These are phyloP conservation scores for Trichoderma citrinoviride DNA, from an alignment of 2,329 filamentous ascomycete genomes.

Conservation along the genomic window DNA sequence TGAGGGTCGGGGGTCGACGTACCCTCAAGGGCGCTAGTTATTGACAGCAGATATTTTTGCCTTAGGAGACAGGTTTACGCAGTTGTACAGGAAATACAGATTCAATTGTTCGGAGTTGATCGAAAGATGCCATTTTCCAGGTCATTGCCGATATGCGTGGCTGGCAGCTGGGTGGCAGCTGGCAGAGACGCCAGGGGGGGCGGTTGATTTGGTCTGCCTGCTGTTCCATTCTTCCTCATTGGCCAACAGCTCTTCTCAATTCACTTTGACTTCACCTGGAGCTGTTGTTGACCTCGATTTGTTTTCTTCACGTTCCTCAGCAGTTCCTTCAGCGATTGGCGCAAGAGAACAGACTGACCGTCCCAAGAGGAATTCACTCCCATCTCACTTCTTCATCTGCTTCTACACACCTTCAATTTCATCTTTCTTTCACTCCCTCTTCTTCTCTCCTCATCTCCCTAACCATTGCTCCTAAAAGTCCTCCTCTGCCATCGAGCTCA, in stretches of 20 bases:
- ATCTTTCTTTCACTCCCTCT: no score
- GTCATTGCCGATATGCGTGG: background rate
- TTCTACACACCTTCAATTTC: no score
- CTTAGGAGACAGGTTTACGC: background rate
- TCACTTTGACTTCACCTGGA: background rate
- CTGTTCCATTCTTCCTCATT: background rate
- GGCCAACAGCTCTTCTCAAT: background rate
- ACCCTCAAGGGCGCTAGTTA: no score
- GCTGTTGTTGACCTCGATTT: no score
- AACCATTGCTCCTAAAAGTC: no score
- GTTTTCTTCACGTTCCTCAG: background rate
- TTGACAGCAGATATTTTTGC: background rate
- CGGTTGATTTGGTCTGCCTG: background rate
- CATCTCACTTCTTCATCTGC: no score
- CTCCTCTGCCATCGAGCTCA: background rate
- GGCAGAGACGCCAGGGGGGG: background rate
- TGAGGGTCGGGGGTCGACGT: no score
- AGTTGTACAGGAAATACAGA: conserved; percentile 11
- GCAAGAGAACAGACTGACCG: no score
- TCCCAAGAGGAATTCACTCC: no score
- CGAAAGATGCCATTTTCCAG: background rate
- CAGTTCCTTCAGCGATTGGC: background rate
- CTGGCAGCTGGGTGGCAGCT: conserved; percentile 6
- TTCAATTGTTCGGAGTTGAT: background rate
- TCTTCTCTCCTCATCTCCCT: no score